Base-by-base conservation (phyloP, 768 basidiomycete species). In the Kwoniella europaea region DNA sequence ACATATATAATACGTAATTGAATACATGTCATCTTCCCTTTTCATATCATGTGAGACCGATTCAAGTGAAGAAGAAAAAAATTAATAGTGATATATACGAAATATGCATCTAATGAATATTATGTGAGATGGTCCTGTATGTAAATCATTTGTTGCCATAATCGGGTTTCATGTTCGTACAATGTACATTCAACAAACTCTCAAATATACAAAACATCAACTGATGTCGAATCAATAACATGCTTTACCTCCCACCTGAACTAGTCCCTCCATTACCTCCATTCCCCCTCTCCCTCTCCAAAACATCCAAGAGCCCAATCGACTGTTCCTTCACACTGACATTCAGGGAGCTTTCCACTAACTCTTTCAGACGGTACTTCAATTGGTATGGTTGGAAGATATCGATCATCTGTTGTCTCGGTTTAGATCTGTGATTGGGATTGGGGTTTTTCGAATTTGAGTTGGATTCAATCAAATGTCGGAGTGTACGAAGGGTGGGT, bases 371-470 rank as follows among this genome's bases (percentile, higher is more conserved):
- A 22, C 77, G 46, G 16, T 71, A 15, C 57, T 68, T 71, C 13
- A 81, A 69, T 54, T 76, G 74, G 65, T 81, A 81, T 4, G 77
- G 79, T 50, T 75, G 69, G 29, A 81, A 75, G 5, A 75, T 62
- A 46, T 77, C 77, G 12, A 81, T 50, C 61, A 81, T 75, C 13
- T 67, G 61, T 59, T 73, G 76, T 60, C 79, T 53, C 4, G 79
- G 79, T 56, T 71, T 67, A 12, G 54, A 20, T 12, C 24, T 24
- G 20, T 20, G n/a, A 22, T 55, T 20, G 16, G 18, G 42, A 42
- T 61, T 61, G 35, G 72, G 69, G 13, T 75, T 70, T 54, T 73
- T 67, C 12, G 72, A 64, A 20, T 72, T 76, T 50, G 74, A 68
- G 18, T 50, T 50, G 46, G 59, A 61, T 65, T 79, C 77, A 54